Base-by-base conservation (phyloP, 352 stramenopile species). In the Lagenidium giganteum region DNA sequence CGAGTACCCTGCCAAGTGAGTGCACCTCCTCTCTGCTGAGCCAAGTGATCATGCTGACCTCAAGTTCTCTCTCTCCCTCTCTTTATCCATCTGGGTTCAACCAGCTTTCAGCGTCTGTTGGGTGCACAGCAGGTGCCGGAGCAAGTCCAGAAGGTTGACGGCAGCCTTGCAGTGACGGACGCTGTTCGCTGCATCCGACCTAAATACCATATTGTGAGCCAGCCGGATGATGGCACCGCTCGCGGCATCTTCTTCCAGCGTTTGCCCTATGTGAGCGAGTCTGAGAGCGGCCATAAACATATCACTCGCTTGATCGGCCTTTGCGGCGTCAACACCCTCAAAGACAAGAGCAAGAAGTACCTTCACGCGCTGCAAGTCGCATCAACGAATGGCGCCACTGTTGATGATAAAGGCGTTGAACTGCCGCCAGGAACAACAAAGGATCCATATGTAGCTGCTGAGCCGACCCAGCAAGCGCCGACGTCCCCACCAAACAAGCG, bases 331-430 rank as follows among this genome's bases (percentile, higher is more conserved):
- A 78, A 61, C 24, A 60, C 50, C 20, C 43, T 55, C 24, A 78
- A 79, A 46, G 63, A 86, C 47, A 81, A 81, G 54, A 46, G 57
- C 3, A 69, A 64, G 29, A 86, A 86, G 50, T 86, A 80, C 47
- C 52, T 86, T 11, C 73, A 86, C 23, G 73, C 73, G 8, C 43
- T 86, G 5, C 72, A 86, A 25, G 67, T 86, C 11, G 48, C 61
- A 6, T 57, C 67, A 2, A 55, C n/a, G n/a, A n/a, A n/a, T n/a
- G n/a, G 50, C 20, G 48, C 41, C 4, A 45, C 52, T 14, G 41
- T 61, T 17, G 65, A 41, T 21, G 40, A 40, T 24, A 48, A 67
- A 8, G 46, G 67, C 8, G 61, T 81, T 5, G 67, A 81, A 30
- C 78, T 85, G 22, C 72, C 69, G 1, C 51, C 67, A 21, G 72